Percentiles rank a stretch among this genome's conserved stretches.
Conservation (phyloP, 139 green algal genomes). For the Chlorella sp. region DNA sequence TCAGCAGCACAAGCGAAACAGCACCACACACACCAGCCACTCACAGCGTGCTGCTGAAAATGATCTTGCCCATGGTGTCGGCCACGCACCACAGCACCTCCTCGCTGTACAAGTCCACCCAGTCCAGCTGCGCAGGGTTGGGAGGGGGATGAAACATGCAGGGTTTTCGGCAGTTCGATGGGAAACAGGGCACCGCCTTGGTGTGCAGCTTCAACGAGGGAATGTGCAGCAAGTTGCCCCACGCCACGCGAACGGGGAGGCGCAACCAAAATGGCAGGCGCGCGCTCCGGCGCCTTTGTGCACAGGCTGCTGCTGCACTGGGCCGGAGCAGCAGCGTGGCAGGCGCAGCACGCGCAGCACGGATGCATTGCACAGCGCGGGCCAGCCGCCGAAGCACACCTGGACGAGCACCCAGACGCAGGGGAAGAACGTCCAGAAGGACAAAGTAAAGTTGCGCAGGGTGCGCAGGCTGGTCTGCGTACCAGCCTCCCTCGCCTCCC, state of each 20-base stretch:
- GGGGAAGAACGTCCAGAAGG: slow-evolving; percentile 50
- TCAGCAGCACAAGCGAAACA: no score
- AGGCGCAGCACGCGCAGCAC: neutral
- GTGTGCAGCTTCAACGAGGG: neutral
- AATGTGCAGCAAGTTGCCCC: no score
- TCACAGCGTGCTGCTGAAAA: slow-evolving; percentile 46
- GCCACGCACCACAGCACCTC: slow-evolving; percentile 44
- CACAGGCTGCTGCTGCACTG: no score
- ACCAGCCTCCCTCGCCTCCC: slow-evolving; percentile 32
- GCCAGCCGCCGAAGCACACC: neutral
- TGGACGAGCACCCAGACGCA: slow-evolving; percentile 44
- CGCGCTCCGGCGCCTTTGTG: no score
- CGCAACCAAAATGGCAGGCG: no score
- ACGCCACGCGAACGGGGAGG: no score
- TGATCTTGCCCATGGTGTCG: slow-evolving; percentile 50
- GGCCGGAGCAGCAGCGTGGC: no score
- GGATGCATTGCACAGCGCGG: neutral
- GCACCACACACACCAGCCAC: no score
- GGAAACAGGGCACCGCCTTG: neutral
- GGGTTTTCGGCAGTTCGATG: no score
- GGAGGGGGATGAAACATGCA: neutral
- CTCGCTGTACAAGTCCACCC: slow-evolving; percentile 26
- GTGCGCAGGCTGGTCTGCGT: slow-evolving; percentile 22
- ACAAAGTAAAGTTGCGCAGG: slow-evolving; percentile 39
- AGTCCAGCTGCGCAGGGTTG: slow-evolving; percentile 18